Base-by-base conservation (phyloP, 441 rosid species). In the Macaranga tanarius region DNA sequence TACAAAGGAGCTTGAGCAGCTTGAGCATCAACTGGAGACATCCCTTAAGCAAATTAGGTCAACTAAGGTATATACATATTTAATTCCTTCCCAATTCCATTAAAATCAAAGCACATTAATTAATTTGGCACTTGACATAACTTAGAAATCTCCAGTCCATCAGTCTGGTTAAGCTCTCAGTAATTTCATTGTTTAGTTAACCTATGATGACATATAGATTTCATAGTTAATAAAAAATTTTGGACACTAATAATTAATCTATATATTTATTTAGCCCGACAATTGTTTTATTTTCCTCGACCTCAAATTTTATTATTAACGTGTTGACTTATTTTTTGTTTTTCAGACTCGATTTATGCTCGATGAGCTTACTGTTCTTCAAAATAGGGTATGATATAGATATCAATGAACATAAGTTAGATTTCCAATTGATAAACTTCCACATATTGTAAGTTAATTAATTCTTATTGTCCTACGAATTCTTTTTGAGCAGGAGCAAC, bases 1-100 rank as follows among this genome's bases (percentile, higher is more conserved):
- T 78, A 38, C 85, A 0, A 87, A 81, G 82, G 91, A 84, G 70
- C 88, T 89, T 38, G 90, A 89, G 74, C 86, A 86, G 73, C 87
- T 89, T 15, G 93, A 89, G 80, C 55, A 64, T 75, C 91, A 86
- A 19, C 79, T 87, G 20, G 91, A 89, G 75, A 26, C 82, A 22
- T 89, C 91, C 40, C 78, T 89, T 76, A 80, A 73, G 78, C 88
- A 80, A 34, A 82, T 89, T 50, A 82, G 93, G 73, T 81, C 89
- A 26, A 89, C 87, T 16, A 89, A 83, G 89, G 90, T 79, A 73
- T 28, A 19, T 26, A 6, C 1, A 19, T 26, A 25, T 17, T 11
- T 4, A 12, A 10, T 8, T 60, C 38, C 38, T 31, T 28, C 34
- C 38, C 45, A 42, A 42, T 42, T 42, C 7, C 45, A 42, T 42